Conservation (phyloP, 164 flowering plant species). For the Macadamia tetraphylla region DNA sequence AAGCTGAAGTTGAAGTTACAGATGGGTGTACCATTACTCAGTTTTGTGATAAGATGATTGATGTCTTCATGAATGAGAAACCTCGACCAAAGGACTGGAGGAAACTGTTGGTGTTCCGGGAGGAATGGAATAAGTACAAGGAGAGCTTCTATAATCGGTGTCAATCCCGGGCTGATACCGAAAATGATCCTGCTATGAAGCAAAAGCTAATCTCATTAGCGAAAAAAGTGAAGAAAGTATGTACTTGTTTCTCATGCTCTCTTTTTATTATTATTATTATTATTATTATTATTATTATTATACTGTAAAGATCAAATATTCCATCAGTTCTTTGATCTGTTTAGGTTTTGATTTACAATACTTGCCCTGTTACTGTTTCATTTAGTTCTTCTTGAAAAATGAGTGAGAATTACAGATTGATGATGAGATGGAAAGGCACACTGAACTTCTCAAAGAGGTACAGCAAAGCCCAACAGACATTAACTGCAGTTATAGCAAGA, state of each 20-base stretch:
- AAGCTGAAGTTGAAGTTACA: slow-evolving; percentile 58
- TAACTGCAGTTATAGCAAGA: slow-evolving; percentile 61
- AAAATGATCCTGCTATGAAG: slow-evolving; percentile 51
- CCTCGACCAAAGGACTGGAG: slow-evolving; percentile 76
- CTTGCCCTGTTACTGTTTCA: not conserved
- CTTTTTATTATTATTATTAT: not conserved
- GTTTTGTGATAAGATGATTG: slow-evolving; percentile 85
- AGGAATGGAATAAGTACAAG: slow-evolving; percentile 82
- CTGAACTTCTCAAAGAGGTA: slow-evolving; percentile 73
- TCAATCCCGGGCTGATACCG: slow-evolving; percentile 43
- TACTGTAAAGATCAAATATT: not conserved
- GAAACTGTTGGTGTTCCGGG: slow-evolving; percentile 70
- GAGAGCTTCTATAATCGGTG: slow-evolving; percentile 69
- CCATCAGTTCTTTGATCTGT: not conserved
- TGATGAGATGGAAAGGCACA: slow-evolving; percentile 75
- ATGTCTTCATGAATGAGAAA: slow-evolving; percentile 75
- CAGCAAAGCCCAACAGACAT: slow-evolving; percentile 68
- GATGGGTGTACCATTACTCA: slow-evolving; percentile 75
- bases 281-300: no score
- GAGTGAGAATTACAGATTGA: slow-evolving; percentile 69
- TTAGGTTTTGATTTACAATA: not conserved
- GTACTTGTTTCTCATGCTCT: not conserved
- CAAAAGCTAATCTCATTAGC: slow-evolving; percentile 41
- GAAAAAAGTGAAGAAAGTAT: slow-evolving; percentile 75
- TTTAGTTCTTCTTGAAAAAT: slow-evolving; percentile 14